These are phyloP conservation scores for Mycena polygramma DNA, from an alignment of 768 basidiomycete species.

Conservation along the genomic window DNA sequence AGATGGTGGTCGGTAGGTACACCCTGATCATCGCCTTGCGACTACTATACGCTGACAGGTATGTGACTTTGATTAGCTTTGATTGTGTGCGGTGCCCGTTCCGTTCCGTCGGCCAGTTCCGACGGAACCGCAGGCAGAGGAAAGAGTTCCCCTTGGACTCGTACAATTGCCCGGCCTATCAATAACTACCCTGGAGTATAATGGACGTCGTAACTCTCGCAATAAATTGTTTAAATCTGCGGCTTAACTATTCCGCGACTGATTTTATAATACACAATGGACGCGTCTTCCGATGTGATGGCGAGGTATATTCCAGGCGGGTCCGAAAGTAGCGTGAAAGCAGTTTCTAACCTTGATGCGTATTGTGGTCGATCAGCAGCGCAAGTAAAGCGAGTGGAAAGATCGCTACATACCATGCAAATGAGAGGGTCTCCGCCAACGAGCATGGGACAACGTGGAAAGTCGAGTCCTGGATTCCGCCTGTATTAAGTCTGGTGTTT, in stretches of 20 bases:
- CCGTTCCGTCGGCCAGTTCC: too few relatives aligned
- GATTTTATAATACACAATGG: slow-evolving; percentile 88
- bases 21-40: too few relatives aligned
- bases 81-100: too few relatives aligned
- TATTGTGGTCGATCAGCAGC: too few relatives aligned
- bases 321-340: slow-evolving; percentile 64
- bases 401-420: slow-evolving; percentile 62
- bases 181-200: too few relatives aligned
- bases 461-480: slow-evolving; percentile 52
- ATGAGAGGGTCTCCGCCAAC: slow-evolving; percentile 74
- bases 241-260: slow-evolving; percentile 85
- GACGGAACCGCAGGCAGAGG: too few relatives aligned
- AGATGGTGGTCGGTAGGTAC: too few relatives aligned
- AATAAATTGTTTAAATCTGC: slow-evolving; percentile 57
- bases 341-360: slow-evolving; percentile 67
- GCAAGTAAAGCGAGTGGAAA: background rate
- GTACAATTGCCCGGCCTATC: too few relatives aligned
- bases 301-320: slow-evolving; percentile 73
- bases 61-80: too few relatives aligned
- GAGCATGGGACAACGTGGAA: slow-evolving; percentile 76
- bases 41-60: too few relatives aligned
- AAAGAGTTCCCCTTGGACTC: too few relatives aligned
- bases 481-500: background rate
- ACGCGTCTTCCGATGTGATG: slow-evolving; percentile 82
- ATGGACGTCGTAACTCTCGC: too few relatives aligned